These are phyloP conservation scores for Debaryomyces nepalensis DNA, from an alignment of 1,139 yeast genomes.

Conservation along the genomic window DNA sequence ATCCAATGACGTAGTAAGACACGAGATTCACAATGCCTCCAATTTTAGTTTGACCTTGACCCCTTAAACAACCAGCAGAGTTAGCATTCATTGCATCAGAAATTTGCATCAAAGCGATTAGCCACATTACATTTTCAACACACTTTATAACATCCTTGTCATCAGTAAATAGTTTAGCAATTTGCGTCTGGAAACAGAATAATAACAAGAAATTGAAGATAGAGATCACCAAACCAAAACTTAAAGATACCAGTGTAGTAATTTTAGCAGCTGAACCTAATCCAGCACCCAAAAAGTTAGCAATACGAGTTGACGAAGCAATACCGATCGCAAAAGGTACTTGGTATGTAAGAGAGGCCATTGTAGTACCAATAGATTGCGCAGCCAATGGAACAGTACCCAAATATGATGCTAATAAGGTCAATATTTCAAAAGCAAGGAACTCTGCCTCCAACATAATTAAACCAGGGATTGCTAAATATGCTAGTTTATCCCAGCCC, in stretches of 20 bases:
- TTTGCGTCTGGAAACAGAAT: slow-evolving; percentile 40
- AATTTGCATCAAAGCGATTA: slow-evolving; percentile 58
- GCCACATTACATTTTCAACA: slow-evolving; percentile 52
- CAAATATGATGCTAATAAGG: slow-evolving; percentile 57
- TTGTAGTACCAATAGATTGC: slow-evolving; percentile 60
- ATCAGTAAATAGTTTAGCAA: slow-evolving; percentile 45
- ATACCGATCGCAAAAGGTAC: slow-evolving; percentile 65
- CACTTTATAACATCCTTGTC: slow-evolving; percentile 47
- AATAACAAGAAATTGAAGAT: slow-evolving; percentile 44
- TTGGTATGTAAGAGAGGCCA: slow-evolving; percentile 56
- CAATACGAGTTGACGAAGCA: slow-evolving; percentile 63
- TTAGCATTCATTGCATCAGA: slow-evolving; percentile 63
- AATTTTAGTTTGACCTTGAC: slow-evolving; percentile 62
- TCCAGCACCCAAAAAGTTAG: slow-evolving; percentile 62
- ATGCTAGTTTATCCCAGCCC: slow-evolving; percentile 53
- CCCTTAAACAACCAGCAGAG: slow-evolving; percentile 63
- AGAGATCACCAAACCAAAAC: slow-evolving; percentile 49
- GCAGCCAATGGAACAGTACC: slow-evolving; percentile 62
- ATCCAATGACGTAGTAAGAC: slow-evolving; percentile 56
- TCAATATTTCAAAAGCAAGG: slow-evolving; percentile 60
- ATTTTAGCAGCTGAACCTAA: slow-evolving; percentile 49
- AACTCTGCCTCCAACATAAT: slow-evolving; percentile 65
- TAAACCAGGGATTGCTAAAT: slow-evolving; percentile 59
- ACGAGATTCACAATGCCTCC: slow-evolving; percentile 61
- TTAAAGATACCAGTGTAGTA: slow-evolving; percentile 50